These are phyloP conservation scores for Gnetum montanum DNA, from an alignment of 75 land plant species.

Conservation along the genomic window DNA sequence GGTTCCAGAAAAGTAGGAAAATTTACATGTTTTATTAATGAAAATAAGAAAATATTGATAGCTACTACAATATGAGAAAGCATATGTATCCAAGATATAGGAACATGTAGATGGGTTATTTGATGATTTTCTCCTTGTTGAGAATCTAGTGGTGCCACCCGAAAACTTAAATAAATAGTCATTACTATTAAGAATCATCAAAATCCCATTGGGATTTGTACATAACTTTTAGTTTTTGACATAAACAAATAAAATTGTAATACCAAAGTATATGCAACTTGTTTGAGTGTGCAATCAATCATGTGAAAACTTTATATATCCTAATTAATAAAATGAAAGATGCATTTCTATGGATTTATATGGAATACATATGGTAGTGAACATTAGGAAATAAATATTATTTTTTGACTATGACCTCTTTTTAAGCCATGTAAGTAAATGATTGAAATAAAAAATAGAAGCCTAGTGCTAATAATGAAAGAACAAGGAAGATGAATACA, in stretches of 20 bases:
- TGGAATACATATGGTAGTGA: not conserved
- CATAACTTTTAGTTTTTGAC: not conserved
- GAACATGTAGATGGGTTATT: slow-evolving; percentile 10
- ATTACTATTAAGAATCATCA: slow-evolving; percentile 5
- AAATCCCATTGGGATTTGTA: not conserved
- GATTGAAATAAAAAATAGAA: too few relatives aligned
- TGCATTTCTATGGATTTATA: not conserved
- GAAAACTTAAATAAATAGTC: slow-evolving; percentile 4
- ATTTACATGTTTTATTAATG: too few relatives aligned
- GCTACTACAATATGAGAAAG: too few relatives aligned
- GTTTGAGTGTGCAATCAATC: too few relatives aligned
- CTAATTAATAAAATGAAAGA: not conserved
- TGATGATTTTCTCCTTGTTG: slow-evolving; percentile 8
- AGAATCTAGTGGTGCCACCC: slow-evolving; percentile 5
- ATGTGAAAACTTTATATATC: not conserved
- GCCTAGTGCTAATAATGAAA: too few relatives aligned
- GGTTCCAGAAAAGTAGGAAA: too few relatives aligned
- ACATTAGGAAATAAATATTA: too few relatives aligned
- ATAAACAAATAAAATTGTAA: not conserved
- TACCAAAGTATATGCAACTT: too few relatives aligned
- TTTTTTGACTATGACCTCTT: too few relatives aligned
- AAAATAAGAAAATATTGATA: too few relatives aligned
- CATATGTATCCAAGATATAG: not conserved
- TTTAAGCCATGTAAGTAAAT: too few relatives aligned
- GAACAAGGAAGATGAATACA: too few relatives aligned